Percentiles rank a stretch among this genome's conserved stretches.
These are phyloP conservation scores for Fomitopsis palustris DNA, from an alignment of 1,284 basidiomycete genomes.

Conservation along the genomic window DNA sequence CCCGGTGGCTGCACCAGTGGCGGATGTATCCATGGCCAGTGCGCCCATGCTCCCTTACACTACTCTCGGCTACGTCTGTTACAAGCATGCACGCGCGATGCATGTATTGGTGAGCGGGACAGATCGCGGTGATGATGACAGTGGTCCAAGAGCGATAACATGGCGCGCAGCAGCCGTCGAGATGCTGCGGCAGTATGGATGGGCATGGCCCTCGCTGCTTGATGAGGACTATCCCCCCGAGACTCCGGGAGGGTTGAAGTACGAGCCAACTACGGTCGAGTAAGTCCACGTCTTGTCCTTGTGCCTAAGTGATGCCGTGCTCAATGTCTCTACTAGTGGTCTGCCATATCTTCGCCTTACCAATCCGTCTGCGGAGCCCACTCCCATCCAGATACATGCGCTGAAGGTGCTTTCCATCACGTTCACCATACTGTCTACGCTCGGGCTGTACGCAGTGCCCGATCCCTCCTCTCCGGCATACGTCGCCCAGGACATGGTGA, in stretches of 20 bases:
- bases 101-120: constrained; percentile 25
- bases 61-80: constrained; percentile 21
- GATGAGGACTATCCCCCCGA: constrained; percentile 50
- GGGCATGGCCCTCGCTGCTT: constrained; percentile 59
- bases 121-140: background rate
- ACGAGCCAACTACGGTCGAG: constrained; percentile 55
- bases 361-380: constrained; percentile 49
- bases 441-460: constrained; percentile 18
- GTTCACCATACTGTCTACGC: constrained; percentile 48
- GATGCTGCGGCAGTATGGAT: constrained; percentile 42
- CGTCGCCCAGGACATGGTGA: constrained; percentile 17
- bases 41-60: background rate
- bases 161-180: constrained; percentile 24
- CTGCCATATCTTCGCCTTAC: constrained; percentile 55
- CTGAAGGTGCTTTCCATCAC: constrained; percentile 69
- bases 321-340: constrained; percentile 37
- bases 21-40: background rate
- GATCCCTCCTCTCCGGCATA: constrained; percentile 21
- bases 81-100: constrained; percentile 32
- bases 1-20: background rate
- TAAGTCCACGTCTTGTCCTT: constrained; percentile 34
- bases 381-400: constrained; percentile 60
- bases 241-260: constrained; percentile 49
- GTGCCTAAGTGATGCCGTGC: background rate
- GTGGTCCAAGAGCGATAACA: constrained; percentile 6